Conservation (phyloP, 257 asterid genomes). For the Penstemon eatonii region DNA sequence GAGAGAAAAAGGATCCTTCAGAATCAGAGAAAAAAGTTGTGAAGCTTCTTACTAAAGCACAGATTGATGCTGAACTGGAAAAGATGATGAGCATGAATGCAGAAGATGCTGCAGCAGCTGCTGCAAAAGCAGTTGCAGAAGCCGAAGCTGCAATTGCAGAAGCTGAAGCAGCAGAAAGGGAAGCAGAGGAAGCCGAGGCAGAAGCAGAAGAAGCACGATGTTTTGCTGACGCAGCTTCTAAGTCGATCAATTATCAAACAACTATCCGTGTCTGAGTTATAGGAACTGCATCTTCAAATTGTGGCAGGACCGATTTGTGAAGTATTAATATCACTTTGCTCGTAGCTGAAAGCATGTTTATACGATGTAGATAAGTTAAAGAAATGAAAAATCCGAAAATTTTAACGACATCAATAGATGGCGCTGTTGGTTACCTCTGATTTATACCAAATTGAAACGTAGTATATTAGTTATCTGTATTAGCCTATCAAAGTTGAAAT, state of each 20-base stretch:
- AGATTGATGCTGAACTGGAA: conserved; percentile 77
- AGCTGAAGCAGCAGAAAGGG: conserved; percentile 83
- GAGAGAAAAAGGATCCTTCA: conserved; percentile 37
- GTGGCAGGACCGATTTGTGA: not conserved
- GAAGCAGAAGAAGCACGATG: conserved; percentile 88
- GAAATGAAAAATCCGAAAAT: too few relatives aligned
- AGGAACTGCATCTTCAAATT: conserved; percentile 12
- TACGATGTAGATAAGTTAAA: too few relatives aligned
- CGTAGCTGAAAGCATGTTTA: too few relatives aligned
- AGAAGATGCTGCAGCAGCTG: conserved; percentile 73
- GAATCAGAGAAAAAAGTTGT: conserved; percentile 37
- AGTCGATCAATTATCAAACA: conserved; percentile 48
- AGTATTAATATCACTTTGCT: too few relatives aligned
- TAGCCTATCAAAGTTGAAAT: too few relatives aligned
- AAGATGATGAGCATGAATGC: conserved; percentile 72
- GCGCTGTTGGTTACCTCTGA: too few relatives aligned
- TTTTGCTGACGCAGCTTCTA: conserved; percentile 77
- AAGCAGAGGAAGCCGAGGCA: conserved; percentile 93
- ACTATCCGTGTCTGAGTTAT: conserved; percentile 67
- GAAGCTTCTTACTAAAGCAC: conserved; percentile 55
- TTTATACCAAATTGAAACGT: too few relatives aligned
- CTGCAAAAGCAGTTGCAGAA: conserved; percentile 85
- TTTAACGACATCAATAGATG: too few relatives aligned
- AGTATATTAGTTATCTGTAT: too few relatives aligned
- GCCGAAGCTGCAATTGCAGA: conserved; percentile 90